A percentile compares a stretch with the other conserved stretches of the same genome.
These are phyloP conservation scores for Fusarium pseudonygamai DNA, from an alignment of 2,329 filamentous ascomycete genomes.

Conservation along the genomic window DNA sequence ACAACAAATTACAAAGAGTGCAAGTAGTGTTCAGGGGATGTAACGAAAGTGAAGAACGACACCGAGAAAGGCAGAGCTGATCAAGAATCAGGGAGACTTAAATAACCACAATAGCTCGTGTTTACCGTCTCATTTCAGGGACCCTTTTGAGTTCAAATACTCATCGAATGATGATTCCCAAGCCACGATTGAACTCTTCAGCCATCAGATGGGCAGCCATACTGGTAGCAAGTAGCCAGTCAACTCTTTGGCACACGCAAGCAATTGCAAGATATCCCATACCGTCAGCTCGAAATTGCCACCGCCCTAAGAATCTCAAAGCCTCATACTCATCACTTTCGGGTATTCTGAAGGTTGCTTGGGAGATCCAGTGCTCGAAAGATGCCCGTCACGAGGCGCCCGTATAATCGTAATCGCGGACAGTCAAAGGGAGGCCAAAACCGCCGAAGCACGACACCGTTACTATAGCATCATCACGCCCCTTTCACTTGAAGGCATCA, in stretches of 20 bases:
- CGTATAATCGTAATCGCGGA: neutral
- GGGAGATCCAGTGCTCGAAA: neutral
- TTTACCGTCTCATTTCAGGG: neutral
- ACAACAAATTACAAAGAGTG: neutral
- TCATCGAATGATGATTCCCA: neutral
- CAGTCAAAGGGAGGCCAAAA: neutral
- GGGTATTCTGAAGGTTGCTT: neutral
- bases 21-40: neutral
- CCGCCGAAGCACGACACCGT: neutral
- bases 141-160: neutral
- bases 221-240: neutral
- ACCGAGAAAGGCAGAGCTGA: neutral
- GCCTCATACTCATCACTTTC: neutral
- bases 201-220: neutral
- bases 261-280: neutral
- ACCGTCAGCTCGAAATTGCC: neutral
- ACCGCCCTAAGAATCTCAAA: neutral
- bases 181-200: neutral
- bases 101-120: neutral
- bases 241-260: neutral
- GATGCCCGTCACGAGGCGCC: constrained; percentile 15
- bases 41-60: neutral
- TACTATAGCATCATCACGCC: neutral
- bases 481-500: neutral
- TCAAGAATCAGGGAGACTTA: constrained; percentile 4